Evolutionary conservation across 805 yeast species (phyloP), one percentile per base, ranked within the genome.

Genomic region (Saturnispora kantuleensis): DNA sequence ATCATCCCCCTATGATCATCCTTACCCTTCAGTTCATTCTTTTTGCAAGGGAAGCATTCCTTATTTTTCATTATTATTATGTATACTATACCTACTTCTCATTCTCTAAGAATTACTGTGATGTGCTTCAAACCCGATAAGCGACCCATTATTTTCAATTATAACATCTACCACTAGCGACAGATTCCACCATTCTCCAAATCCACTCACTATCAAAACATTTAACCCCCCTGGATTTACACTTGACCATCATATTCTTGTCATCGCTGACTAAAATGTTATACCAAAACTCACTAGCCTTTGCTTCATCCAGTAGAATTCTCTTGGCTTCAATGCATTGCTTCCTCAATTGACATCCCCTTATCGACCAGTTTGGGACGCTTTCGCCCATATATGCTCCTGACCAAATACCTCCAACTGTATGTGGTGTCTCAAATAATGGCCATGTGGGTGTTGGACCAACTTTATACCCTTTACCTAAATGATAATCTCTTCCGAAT

Each of bases 221-320:
- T 6, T 73, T 64, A 34, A 77, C 66, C 1, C 77, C 78, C n/a
- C 72, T 65, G 3, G 76, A 64, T 53, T 76, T 74, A 2, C 86
- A 80, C 50, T 84, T 74, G 35, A 78, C 59, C 50, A 84, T 67
- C 84, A 84, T 78, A 50, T 79, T 81, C 45, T 79, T 65, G 57
- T 84, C 90, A 60, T 84, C 90, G 2, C 89, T 80, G 32, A 84
- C 74, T 41, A 84, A 62, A 26, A 81, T 70, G 50, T 83, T 77
- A 57, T 77, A 77, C 39, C 71, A 65, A 57, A 79, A 76, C 26
- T 59, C 56, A 42, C 62, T 60, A 12, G 79, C 69, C 33, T 67
- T 63, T n/a, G 47, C 44, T 12, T 56, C 48, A 32, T 40, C 53
- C 55, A 70, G 44, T 54, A 56, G 44, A 10, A 29, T 36, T 15